Base-by-base conservation (phyloP, 371 early-diverging fungal species). In the Batkoa obscura region DNA sequence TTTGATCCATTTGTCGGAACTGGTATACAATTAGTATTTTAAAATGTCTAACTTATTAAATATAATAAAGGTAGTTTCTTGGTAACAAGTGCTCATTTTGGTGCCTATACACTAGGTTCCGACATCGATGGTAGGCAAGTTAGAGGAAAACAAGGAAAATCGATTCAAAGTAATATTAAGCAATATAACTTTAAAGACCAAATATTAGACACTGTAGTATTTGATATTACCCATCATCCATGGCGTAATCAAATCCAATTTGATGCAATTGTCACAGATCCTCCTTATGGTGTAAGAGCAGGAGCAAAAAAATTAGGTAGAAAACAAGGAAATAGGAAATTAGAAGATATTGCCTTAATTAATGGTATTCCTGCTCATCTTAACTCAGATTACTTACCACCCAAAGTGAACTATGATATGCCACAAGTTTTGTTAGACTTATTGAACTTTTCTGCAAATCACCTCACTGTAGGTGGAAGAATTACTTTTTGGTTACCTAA, bases 1-100 rank as follows among this genome's bases (percentile, higher is more conserved):
- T n/a, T n/a, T n/a, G 98, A 98, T 67, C 98, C 98, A n/a, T 98
- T 95, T 74, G 94, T 92, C 0, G 98, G 98, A 5, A 95, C 98
- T 0, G 96, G 88, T 49, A 53, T 31, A 41, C 2, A 9, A 3
- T 5, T 13, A 39, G 1, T 45, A 4, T 9, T 6, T 38, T 9
- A 23, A 2, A 10, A n/a, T n/a, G n/a, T 8, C 13, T 8, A 35
- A 38, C 9, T 9, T 9, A 13, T 9, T 6, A 13, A 13, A 15
- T 62, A 39, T 56, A 0, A 1, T 50, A n/a, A 33, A 58, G 60
- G 81, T 2, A 84, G 86, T 49, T 88, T 95, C 56, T 68, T 95
- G 43, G 71, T 94, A 57, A 87, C 91, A 0, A 84, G 88, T 59
- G 78, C 94, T 6, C 87, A 94, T 65, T 94, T 84, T 73, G 98